phyloP scores from a whole-genome alignment of 768 basidiomycete genomes.

The Rhizopogon rudus region DNA sequence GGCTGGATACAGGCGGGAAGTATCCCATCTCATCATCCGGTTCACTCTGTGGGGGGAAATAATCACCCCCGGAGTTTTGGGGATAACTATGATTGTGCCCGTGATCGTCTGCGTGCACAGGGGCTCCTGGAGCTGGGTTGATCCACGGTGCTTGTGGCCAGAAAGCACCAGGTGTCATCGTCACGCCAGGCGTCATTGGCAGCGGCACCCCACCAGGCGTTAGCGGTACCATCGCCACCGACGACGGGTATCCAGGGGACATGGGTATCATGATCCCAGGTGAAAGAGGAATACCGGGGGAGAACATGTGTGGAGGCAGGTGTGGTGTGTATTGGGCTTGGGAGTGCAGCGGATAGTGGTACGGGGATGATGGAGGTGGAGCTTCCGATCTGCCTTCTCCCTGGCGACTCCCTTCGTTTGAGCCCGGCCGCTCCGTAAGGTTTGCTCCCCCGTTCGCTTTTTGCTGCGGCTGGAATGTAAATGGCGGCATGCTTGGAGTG shows the following conservation, averaged over 20 bases:
- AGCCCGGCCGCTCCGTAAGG: background rate
- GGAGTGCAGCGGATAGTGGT: constrained; percentile 12
- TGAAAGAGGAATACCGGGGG: constrained; percentile 26
- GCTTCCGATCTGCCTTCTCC: background rate
- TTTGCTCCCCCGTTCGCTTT: background rate
- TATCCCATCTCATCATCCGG: constrained; percentile 27
- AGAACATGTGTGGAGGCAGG: constrained; percentile 22
- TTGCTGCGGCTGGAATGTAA: constrained; percentile 65
- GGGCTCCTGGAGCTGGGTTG: constrained; percentile 62
- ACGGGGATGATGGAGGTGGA: constrained; percentile 6
- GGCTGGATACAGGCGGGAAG: constrained; percentile 35
- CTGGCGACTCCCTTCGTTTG: constrained; percentile 7
- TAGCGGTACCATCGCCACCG: constrained; percentile 16
- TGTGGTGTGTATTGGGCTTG: constrained; percentile 12
- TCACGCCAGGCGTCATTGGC: constrained; percentile 49
- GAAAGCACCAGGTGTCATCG: constrained; percentile 72
- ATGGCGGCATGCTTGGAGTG: constrained; percentile 97
- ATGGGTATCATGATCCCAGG: constrained; percentile 24
- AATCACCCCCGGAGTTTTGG: constrained; percentile 14
- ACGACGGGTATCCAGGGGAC: constrained; percentile 20
- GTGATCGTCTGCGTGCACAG: constrained; percentile 31
- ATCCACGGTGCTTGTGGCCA: constrained; percentile 57
- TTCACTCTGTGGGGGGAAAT: constrained; percentile 38
- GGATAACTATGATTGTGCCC: constrained; percentile 5
- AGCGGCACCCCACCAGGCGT: constrained; percentile 8